Conservation (phyloP, 202 grass and related monocot species). For the Eragrostis tef region DNA sequence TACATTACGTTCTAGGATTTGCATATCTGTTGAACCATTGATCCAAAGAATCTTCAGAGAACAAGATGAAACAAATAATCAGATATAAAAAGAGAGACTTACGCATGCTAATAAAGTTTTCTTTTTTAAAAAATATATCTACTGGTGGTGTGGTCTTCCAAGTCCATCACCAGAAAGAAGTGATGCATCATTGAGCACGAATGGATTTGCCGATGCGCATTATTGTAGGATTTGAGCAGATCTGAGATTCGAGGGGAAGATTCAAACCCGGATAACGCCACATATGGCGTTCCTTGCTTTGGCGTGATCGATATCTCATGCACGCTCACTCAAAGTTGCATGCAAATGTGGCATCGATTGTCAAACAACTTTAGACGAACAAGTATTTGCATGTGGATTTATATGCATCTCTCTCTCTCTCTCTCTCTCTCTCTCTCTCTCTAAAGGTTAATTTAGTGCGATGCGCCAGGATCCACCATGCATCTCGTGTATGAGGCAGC, state of each 20-base stretch:
- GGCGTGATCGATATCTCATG: constrained; percentile 5
- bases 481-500: neutral
- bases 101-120: constrained; percentile 19
- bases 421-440: neutral
- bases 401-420: neutral
- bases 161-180: constrained; percentile 22
- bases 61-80: constrained; percentile 3
- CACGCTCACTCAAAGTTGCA: constrained; percentile 22
- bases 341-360: neutral
- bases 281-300: constrained; percentile 25
- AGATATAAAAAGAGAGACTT: neutral
- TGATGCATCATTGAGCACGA: constrained; percentile 22
- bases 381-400: constrained; percentile 48
- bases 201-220: constrained; percentile 4
- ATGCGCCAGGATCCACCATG: constrained; percentile 33
- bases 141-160: constrained; percentile 32
- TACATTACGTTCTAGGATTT: neutral
- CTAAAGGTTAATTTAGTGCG: constrained; percentile 17
- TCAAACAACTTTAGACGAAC: constrained; percentile 4
- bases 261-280: constrained; percentile 29
- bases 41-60: neutral
- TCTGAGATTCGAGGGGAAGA: neutral
- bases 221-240: constrained; percentile 16
- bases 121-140: neutral
- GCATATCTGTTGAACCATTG: neutral